phyloP scores from a whole-genome alignment of 495 filamentous ascomycete species.

The Penicillium steckii region DNA sequence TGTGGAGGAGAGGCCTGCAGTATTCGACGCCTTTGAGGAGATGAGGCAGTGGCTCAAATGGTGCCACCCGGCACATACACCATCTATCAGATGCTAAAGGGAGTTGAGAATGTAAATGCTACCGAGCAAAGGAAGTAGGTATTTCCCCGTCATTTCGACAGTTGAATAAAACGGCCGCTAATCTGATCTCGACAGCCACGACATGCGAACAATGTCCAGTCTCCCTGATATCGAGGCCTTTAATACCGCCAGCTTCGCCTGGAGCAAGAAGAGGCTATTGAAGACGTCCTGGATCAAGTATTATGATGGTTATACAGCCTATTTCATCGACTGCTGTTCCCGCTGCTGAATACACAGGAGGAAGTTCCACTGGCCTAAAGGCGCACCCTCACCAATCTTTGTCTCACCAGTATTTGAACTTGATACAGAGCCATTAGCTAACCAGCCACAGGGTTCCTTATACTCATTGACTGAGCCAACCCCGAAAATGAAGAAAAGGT shows the following conservation, averaged over 20 bases:
- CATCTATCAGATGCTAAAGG: constrained; percentile 1
- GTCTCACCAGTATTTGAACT: too few species aligned
- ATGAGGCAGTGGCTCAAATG: background rate
- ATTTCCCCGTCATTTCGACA: background rate
- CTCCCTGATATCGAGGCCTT: constrained; percentile 13
- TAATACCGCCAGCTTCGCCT: constrained; percentile 10
- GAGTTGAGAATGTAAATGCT: constrained; percentile 1
- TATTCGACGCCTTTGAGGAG: constrained; percentile 1
- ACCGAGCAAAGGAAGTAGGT: constrained; percentile 9
- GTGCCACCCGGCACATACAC: background rate
- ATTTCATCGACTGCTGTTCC: constrained; percentile 7
- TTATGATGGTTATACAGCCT: constrained; percentile 15
- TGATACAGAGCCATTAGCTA: background rate
- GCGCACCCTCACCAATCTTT: constrained; percentile 10
- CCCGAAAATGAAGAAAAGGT: background rate
- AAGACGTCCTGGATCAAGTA: constrained; percentile 3
- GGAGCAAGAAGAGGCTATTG: constrained; percentile 5
- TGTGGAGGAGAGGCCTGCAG: background rate
- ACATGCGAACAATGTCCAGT: constrained; percentile 19
- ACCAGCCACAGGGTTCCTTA: background rate
- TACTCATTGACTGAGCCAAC: background rate
- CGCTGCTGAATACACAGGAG: background rate
- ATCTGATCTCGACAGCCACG: too few species aligned
- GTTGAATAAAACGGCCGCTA: too few species aligned
- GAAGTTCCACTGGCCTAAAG: constrained; percentile 5